phyloP scores from a whole-genome alignment of 2,329 filamentous ascomycete genomes.

The Acarospora socialis region DNA sequence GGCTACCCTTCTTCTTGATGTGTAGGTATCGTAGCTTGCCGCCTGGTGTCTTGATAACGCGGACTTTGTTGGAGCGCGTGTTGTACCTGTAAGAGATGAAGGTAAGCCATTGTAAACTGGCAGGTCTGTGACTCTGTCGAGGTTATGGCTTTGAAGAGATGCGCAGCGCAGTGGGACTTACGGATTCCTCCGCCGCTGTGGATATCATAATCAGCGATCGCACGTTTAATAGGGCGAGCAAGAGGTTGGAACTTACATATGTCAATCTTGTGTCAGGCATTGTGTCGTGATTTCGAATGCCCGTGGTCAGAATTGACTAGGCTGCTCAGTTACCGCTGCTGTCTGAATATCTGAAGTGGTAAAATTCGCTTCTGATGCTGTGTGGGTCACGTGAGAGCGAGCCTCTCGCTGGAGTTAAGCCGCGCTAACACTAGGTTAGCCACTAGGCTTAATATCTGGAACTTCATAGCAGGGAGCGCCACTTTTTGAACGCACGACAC shows the following conservation, averaged over 20 bases:
- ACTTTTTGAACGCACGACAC: no score
- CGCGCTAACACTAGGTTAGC: no score
- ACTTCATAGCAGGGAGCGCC: no score
- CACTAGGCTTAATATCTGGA: no score
- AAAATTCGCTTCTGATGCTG: no score
- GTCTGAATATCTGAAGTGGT: no score
- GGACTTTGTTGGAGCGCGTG: slow-evolving; percentile 93
- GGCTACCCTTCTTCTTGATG: slow-evolving; percentile 98
- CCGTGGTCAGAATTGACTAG: no score
- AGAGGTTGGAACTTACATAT: slow-evolving; percentile 34
- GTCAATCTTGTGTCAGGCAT: slow-evolving; percentile 42
- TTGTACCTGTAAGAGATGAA: slow-evolving; percentile 58
- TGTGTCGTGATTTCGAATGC: slow-evolving; percentile 26
- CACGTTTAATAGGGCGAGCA: no score
- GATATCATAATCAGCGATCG: slow-evolving; percentile 6
- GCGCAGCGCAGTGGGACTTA: slow-evolving; percentile 20
- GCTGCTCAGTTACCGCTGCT: no score
- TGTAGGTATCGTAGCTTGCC: slow-evolving; percentile 91
- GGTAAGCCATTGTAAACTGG: neutral
- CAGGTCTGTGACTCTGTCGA: neutral
- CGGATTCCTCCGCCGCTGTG: slow-evolving; percentile 40
- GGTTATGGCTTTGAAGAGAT: neutral
- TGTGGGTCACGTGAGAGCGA: no score
- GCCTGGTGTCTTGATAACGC: slow-evolving; percentile 90
- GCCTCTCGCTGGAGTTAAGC: no score